These are phyloP conservation scores for Mortierella antarctica DNA, from an alignment of 192 early-diverging fungal species.

Conservation along the genomic window DNA sequence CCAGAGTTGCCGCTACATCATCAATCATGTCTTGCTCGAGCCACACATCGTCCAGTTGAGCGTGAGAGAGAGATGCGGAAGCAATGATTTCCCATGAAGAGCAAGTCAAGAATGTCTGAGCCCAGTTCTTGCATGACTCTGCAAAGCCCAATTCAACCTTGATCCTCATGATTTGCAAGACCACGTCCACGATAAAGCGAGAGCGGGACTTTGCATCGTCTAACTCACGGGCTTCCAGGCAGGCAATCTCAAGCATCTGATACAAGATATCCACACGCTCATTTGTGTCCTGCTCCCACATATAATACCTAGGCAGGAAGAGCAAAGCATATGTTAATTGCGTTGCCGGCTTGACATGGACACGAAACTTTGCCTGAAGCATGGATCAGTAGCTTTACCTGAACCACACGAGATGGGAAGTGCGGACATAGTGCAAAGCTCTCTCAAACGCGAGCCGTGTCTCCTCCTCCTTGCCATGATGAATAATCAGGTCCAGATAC, in stretches of 20 bases:
- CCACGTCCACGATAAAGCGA: conserved; percentile 29
- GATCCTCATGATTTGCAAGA: conserved; percentile 25
- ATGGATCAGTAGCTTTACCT: conserved; percentile 13
- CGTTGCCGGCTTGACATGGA: not conserved
- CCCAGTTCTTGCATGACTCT: conserved; percentile 43
- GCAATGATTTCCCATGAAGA: conserved; percentile 13
- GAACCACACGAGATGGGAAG: conserved; percentile 28
- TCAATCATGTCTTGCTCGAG: conserved; percentile 35
- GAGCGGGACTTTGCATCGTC: conserved; percentile 8
- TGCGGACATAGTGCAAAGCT: conserved; percentile 11
- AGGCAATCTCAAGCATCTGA: conserved; percentile 32
- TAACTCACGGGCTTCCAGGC: conserved; percentile 3
- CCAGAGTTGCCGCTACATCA: conserved; percentile 29
- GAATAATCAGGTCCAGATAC: conserved; percentile 24
- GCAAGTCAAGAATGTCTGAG: conserved; percentile 43
- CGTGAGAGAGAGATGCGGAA: conserved; percentile 21
- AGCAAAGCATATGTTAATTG: not conserved
- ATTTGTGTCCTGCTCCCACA: conserved; percentile 21
- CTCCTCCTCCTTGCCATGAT: conserved; percentile 11
- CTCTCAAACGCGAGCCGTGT: conserved; percentile 27
- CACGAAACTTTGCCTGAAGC: not conserved
- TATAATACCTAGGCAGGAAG: conserved; percentile 18
- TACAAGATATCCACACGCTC: conserved; percentile 32
- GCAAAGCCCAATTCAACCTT: conserved; percentile 20
- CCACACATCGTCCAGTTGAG: conserved; percentile 36